A percentile compares a stretch with the other conserved stretches of the same genome.
phyloP scores from a whole-genome alignment of 768 basidiomycete genomes.

The Naematelia aurantialba region DNA sequence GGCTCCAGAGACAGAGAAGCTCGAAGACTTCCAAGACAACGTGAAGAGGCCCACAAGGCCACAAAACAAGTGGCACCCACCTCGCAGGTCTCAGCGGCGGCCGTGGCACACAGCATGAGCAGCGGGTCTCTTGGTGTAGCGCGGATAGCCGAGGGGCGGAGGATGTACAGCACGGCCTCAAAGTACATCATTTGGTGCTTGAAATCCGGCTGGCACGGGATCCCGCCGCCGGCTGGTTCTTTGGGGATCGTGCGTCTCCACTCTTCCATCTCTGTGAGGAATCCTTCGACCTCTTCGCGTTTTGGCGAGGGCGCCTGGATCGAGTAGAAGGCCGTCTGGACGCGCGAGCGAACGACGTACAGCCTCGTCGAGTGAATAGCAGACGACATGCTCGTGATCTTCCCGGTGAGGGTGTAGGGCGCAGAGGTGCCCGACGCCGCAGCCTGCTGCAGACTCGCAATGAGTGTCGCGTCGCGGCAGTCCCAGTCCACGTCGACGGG shows the following conservation, averaged over 20 bases:
- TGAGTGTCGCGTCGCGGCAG: not conserved
- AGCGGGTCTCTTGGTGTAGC: constrained; percentile 15
- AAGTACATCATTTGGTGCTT: constrained; percentile 13
- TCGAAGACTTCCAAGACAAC: too few species aligned
- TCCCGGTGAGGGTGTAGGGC: not conserved
- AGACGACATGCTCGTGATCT: constrained; percentile 10
- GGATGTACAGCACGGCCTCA: constrained; percentile 10
- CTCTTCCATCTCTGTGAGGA: constrained; percentile 17
- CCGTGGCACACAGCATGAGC: constrained; percentile 14
- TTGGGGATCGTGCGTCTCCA: constrained; percentile 15
- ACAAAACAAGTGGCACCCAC: constrained; percentile 2
- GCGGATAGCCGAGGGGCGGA: constrained; percentile 11
- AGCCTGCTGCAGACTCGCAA: not conserved
- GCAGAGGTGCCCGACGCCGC: not conserved
- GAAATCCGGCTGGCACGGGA: constrained; percentile 10
- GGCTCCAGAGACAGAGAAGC: too few species aligned
- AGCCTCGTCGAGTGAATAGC: constrained; percentile 14
- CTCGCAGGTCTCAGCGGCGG: constrained; percentile 22
- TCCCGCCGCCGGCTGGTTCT: not conserved
- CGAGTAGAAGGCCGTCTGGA: constrained; percentile 15
- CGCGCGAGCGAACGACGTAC: constrained; percentile 12
- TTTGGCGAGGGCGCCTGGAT: constrained; percentile 2
- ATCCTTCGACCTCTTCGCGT: constrained; percentile 8
- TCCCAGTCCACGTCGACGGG: constrained; percentile 20
- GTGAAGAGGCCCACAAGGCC: too few species aligned